A percentile compares a stretch with the other conserved stretches of the same genome.
Conservation (phyloP, 371 early-diverging fungal genomes). For the Lichtheimia ramosa region DNA sequence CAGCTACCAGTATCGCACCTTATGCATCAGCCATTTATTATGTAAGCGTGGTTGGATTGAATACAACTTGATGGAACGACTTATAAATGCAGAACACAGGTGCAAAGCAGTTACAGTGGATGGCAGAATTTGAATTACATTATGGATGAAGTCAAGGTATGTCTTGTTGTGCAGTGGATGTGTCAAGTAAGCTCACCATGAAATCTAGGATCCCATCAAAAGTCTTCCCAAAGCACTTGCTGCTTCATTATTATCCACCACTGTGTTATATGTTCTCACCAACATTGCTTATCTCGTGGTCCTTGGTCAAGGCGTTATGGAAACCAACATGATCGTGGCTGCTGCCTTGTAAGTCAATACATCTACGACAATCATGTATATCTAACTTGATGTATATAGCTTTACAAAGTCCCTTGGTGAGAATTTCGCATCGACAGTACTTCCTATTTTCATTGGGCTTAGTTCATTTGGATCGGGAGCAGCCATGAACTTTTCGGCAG, state of each 20-base stretch:
- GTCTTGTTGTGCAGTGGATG: no score
- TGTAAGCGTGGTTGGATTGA: slow-evolving; percentile 11
- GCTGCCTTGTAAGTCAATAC: slow-evolving; percentile 35
- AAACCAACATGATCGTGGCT: slow-evolving; percentile 39
- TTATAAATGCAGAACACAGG: slow-evolving; percentile 10
- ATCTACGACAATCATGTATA: no score
- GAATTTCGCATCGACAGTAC: slow-evolving; percentile 32
- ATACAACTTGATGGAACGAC: no score
- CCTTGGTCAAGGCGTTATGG: slow-evolving; percentile 29
- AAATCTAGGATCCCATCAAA: slow-evolving; percentile 33
- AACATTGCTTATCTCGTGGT: slow-evolving; percentile 43
- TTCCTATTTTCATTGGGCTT: slow-evolving; percentile 38
- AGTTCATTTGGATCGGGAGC: slow-evolving; percentile 40
- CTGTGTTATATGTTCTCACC: slow-evolving; percentile 32
- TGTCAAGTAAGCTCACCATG: neutral
- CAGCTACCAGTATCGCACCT: slow-evolving; percentile 27
- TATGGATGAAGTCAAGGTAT: slow-evolving; percentile 44
- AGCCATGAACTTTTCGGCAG: slow-evolving; percentile 29
- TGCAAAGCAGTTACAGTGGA: slow-evolving; percentile 42
- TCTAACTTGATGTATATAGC: slow-evolving; percentile 7
- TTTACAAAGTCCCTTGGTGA: slow-evolving; percentile 38
- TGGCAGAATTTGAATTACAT: slow-evolving; percentile 42
- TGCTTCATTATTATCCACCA: slow-evolving; percentile 26
- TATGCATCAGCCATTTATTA: slow-evolving; percentile 48
- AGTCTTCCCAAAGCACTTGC: slow-evolving; percentile 39